phyloP scores from a whole-genome alignment of 2,329 filamentous ascomycete genomes.

The Periconia macrospinosa region DNA sequence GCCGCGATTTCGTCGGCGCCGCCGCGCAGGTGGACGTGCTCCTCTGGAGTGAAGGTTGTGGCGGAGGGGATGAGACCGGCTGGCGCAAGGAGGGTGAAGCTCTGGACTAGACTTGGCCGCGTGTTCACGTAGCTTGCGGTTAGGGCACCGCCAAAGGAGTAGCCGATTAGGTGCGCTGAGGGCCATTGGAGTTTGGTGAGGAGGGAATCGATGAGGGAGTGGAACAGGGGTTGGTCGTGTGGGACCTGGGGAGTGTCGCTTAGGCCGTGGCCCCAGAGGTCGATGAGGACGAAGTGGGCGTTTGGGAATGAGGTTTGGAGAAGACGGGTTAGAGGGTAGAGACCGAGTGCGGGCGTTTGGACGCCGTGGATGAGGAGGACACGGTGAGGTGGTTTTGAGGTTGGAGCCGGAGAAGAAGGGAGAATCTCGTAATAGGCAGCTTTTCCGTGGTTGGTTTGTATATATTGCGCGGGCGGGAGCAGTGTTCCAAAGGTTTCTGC shows the following conservation, averaged over 20 bases:
- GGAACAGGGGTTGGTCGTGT: slow-evolving; percentile 49
- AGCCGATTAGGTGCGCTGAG: slow-evolving; percentile 51
- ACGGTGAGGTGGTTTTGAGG: slow-evolving; percentile 14
- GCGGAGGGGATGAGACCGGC: slow-evolving; percentile 45
- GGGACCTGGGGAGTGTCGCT: slow-evolving; percentile 50
- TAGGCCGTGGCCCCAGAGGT: slow-evolving; percentile 60
- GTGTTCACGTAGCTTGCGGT: slow-evolving; percentile 44
- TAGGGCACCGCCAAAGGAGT: slow-evolving; percentile 52
- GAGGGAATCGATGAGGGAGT: slow-evolving; percentile 44
- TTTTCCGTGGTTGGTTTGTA: slow-evolving; percentile 36
- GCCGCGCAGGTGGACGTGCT: slow-evolving; percentile 25
- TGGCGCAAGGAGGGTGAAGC: slow-evolving; percentile 50
- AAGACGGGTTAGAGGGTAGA: slow-evolving; percentile 46
- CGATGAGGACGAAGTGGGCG: slow-evolving; percentile 49
- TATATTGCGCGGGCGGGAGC: slow-evolving; percentile 43
- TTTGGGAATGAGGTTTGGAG: slow-evolving; percentile 42
- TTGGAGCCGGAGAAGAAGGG: background rate
- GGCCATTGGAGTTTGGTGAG: slow-evolving; percentile 48
- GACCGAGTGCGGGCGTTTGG: slow-evolving; percentile 54
- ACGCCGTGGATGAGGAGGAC: slow-evolving; percentile 56
- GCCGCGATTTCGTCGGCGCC: slow-evolving; percentile 39
- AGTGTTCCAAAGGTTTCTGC: slow-evolving; percentile 42
- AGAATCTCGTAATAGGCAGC: slow-evolving; percentile 44
- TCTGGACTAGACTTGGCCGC: slow-evolving; percentile 31
- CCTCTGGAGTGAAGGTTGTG: slow-evolving; percentile 26